Percentiles rank a stretch among this genome's conserved stretches.
Evolutionary conservation across 1,284 basidiomycete genomes (phyloP).

Genomic region (Trichosporon sp.): DNA sequence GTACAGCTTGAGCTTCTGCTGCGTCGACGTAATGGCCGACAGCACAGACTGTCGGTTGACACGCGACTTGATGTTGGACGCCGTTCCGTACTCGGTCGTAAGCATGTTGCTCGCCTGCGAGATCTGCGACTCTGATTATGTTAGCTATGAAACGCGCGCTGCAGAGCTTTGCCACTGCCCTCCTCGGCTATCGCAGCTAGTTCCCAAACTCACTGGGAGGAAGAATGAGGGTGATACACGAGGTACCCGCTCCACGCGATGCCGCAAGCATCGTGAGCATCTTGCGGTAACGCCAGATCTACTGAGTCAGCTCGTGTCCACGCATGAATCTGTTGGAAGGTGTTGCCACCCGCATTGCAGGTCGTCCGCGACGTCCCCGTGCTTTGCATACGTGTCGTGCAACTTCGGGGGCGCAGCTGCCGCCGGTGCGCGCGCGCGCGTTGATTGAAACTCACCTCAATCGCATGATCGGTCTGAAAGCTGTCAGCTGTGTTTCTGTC

Average conservation of each 20-base stretch:
- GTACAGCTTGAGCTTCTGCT: slow-evolving; percentile 95
- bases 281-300: slow-evolving; percentile 90
- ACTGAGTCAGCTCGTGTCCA: slow-evolving; percentile 7
- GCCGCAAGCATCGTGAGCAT: slow-evolving; percentile 91
- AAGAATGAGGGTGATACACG: slow-evolving; percentile 97
- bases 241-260: slow-evolving; percentile 93
- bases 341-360: not conserved
- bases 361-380: not conserved
- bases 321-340: not conserved
- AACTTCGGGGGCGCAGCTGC: not conserved
- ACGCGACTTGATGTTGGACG: slow-evolving; percentile 98
- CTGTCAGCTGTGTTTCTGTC: slow-evolving; percentile 5
- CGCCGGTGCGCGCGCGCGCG: too few species aligned
- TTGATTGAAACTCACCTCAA: slow-evolving; percentile 28
- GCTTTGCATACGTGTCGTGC: not conserved
- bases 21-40: slow-evolving; percentile 97
- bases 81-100: slow-evolving; percentile 95
- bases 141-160: not conserved
- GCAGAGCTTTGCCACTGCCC: not conserved
- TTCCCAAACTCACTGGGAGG: slow-evolving; percentile 65
- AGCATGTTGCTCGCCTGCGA: slow-evolving; percentile 91
- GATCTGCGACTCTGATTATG: slow-evolving; percentile 69
- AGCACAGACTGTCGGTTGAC: slow-evolving; percentile 97
- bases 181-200: not conserved
- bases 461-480: slow-evolving; percentile 41